A percentile compares a stretch with the other conserved stretches of the same genome.
Evolutionary conservation across 2,329 filamentous ascomycete genomes (phyloP).

Genomic region (Phialophora chinensis): DNA sequence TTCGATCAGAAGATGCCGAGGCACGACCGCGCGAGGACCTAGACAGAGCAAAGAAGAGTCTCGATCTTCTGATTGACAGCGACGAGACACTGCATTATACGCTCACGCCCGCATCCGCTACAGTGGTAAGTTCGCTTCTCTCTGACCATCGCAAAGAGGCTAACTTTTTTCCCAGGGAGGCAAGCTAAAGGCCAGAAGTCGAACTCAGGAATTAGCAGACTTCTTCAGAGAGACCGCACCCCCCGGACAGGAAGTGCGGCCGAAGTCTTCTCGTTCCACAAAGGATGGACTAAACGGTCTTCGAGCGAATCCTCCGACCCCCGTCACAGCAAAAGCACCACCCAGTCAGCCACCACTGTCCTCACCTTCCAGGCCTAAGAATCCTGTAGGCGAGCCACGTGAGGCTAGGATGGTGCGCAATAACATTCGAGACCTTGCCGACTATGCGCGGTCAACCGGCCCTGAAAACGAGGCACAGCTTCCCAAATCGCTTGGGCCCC

Average conservation of each 20-base stretch:
- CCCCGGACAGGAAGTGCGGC: conserved; percentile 38
- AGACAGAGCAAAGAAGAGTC: conserved; percentile 67
- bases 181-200: conserved; percentile 43
- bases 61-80: conserved; percentile 81
- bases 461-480: conserved; percentile 58
- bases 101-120: conserved; percentile 78
- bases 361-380: conserved; percentile 39
- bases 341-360: conserved; percentile 15
- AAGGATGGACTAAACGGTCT: conserved; percentile 37
- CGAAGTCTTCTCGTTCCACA: conserved; percentile 30
- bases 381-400: conserved; percentile 59
- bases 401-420: conserved; percentile 71
- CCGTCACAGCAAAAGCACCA: conserved; percentile 16
- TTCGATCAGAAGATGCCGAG: conserved; percentile 35
- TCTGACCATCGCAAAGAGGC: conserved; percentile 19
- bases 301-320: conserved; percentile 33
- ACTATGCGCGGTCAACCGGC: conserved; percentile 86
- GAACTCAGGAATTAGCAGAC: conserved; percentile 47
- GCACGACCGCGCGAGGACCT: conserved; percentile 38
- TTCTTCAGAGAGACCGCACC: conserved; percentile 48
- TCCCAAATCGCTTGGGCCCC: conserved; percentile 34
- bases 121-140: conserved; percentile 63
- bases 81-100: conserved; percentile 84
- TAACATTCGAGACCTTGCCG: conserved; percentile 80
- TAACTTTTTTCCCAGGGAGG: conserved; percentile 14